These are phyloP conservation scores for Monilinia fructicola DNA, from an alignment of 2,329 filamentous ascomycete species.

Conservation along the genomic window DNA sequence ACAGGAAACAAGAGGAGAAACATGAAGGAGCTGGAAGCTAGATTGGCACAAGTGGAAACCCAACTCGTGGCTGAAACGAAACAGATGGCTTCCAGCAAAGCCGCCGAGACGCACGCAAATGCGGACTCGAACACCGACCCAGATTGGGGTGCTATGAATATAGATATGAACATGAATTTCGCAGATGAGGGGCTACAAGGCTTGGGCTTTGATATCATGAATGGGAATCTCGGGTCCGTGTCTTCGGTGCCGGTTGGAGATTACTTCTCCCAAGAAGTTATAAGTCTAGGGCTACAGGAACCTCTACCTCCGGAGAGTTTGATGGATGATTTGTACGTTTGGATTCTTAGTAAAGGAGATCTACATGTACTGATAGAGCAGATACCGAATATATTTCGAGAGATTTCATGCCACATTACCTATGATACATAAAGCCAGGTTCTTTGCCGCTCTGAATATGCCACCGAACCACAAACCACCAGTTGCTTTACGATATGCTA, in stretches of 20 bases:
- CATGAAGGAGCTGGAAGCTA: constrained; percentile 84
- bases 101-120: constrained; percentile 5
- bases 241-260: constrained; percentile 37
- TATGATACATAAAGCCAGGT: constrained; percentile 75
- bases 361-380: constrained; percentile 41
- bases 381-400: constrained; percentile 72
- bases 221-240: background rate
- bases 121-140: background rate
- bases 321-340: constrained; percentile 72
- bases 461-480: constrained; percentile 75
- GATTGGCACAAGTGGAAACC: constrained; percentile 78
- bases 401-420: constrained; percentile 71
- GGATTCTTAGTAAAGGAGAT: background rate
- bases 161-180: constrained; percentile 35
- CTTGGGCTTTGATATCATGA: constrained; percentile 27
- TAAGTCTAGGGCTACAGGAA: constrained; percentile 79
- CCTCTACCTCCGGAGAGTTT: constrained; percentile 74
- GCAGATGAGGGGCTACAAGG: constrained; percentile 28
- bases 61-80: constrained; percentile 54
- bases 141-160: constrained; percentile 33
- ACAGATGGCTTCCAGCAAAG: constrained; percentile 18
- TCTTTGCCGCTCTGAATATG: constrained; percentile 69
- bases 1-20: constrained; percentile 85
- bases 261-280: constrained; percentile 61
- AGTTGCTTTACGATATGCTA: constrained; percentile 78